Base-by-base conservation (phyloP, 1,284 basidiomycete genomes). In the Sporisorium exsertum region DNA sequence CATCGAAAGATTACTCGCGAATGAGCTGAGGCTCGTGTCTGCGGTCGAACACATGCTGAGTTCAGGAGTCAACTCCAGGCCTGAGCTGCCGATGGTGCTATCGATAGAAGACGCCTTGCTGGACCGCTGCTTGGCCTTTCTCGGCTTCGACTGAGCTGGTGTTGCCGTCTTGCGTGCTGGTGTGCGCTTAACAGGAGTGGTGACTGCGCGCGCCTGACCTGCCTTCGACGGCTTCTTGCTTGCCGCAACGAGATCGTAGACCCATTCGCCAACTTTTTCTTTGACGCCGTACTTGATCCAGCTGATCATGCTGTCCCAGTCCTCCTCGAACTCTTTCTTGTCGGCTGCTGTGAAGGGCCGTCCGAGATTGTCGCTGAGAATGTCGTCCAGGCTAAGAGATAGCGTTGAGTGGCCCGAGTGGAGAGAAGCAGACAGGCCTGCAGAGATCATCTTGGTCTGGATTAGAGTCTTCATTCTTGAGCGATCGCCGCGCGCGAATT, bases 241-340 rank as follows among this genome's bases (percentile, higher is more conserved):
- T 3, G 58, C 63, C 2, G 63, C 62, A 13, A 73, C 64, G 26
- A 79, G 43, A 46, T 77, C 71, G 22, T 70, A 51, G 6, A 82
- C 47, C 81, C 81, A 82, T 32, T 74, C 64, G 13, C 77, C 75
- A 18, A 79, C 66, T 22, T 75, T 77, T 40, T 81, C 79, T 49
- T 78, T 81, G 47, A 72, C 69, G 13, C 81, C 79, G 45, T 69
- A 66, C 9, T 60, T 67, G 64, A 82, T 64, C 42, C 72, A 77
- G 42, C 72, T 78, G 33, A 78, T 59, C 53, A 81, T 75, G 33
- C 65, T 58, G 2, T 45, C 33, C 77, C 77, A 82, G 8, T 76
- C 73, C 5, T 68, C 67, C 33, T 78, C 60, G 33, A 71, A 68
- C 13, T 52, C 45, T 40, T 65, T 46, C 59, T 65, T 68, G 55